These are phyloP conservation scores for Thielaviopsis punctulata DNA, from an alignment of 2,329 filamentous ascomycete genomes.

Conservation along the genomic window DNA sequence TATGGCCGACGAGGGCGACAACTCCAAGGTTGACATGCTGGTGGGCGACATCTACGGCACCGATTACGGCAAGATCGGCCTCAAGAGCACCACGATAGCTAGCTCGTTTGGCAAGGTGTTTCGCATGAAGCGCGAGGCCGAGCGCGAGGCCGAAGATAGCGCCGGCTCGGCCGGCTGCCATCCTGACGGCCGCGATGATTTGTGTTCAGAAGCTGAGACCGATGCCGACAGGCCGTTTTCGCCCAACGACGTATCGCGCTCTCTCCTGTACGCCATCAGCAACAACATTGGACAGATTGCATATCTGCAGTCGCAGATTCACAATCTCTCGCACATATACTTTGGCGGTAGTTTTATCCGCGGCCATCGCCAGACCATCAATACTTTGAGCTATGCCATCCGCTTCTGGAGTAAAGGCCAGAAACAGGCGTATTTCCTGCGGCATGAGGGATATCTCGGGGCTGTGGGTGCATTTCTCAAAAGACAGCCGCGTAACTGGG, in stretches of 20 bases:
- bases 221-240: slow-evolving; percentile 41
- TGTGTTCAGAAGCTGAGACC: slow-evolving; percentile 4
- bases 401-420: slow-evolving; percentile 90
- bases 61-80: slow-evolving; percentile 87
- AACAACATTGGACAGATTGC: slow-evolving; percentile 98
- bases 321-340: slow-evolving; percentile 81
- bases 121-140: slow-evolving; percentile 73
- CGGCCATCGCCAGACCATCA: slow-evolving; percentile 93
- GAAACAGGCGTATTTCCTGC: slow-evolving; percentile 89
- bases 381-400: slow-evolving; percentile 90
- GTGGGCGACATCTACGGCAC: slow-evolving; percentile 96
- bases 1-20: slow-evolving; percentile 81
- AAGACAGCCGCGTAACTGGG: slow-evolving; percentile 81
- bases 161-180: slow-evolving; percentile 24
- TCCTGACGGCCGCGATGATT: slow-evolving; percentile 8
- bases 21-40: slow-evolving; percentile 83
- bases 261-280: slow-evolving; percentile 82
- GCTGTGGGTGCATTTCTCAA: slow-evolving; percentile 89
- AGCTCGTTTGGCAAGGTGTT: slow-evolving; percentile 96
- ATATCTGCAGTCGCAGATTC: slow-evolving; percentile 91
- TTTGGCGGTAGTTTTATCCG: slow-evolving; percentile 96
- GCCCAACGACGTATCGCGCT: slow-evolving; percentile 73
- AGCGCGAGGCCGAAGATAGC: slow-evolving; percentile 59
- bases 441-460: slow-evolving; percentile 90
- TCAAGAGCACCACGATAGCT: slow-evolving; percentile 90